phyloP scores from a whole-genome alignment of 179 eudicot genomes.

The Carnegiea gigantea region DNA sequence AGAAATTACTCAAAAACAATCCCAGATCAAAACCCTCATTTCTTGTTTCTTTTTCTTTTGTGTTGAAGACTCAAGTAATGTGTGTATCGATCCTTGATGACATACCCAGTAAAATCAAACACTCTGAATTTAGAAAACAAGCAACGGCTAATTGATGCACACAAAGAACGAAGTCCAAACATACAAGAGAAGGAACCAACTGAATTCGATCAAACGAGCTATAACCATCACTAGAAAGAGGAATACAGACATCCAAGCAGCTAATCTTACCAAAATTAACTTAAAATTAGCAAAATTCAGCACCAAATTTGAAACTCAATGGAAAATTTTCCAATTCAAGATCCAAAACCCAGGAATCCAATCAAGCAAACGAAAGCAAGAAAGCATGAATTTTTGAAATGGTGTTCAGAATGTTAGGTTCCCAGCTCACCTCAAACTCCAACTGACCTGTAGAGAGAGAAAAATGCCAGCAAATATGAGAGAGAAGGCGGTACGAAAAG shows the following conservation, averaged over 20 bases:
- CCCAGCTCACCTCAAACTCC: constrained; percentile 20
- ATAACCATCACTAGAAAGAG: not conserved
- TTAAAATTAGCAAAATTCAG: not conserved
- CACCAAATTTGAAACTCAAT: not conserved
- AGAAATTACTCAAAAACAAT: constrained; percentile 1
- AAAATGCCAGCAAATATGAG: not conserved
- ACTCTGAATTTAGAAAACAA: not conserved
- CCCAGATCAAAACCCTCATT: constrained; percentile 10
- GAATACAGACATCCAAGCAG: not conserved
- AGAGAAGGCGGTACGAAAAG: constrained; percentile 15
- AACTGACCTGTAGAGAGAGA: constrained; percentile 8
- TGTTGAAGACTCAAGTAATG: not conserved
- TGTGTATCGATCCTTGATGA: not conserved
- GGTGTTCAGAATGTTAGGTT: not conserved
- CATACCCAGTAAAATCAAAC: constrained; percentile 1
- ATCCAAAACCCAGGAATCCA: too few relatives aligned
- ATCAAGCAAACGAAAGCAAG: not conserved
- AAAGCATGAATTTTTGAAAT: not conserved
- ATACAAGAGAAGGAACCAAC: not conserved
- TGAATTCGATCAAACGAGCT: not conserved
- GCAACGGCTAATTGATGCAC: not conserved
- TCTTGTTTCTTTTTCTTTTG: not conserved
- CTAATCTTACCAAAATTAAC: constrained; percentile 1
- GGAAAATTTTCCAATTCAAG: not conserved
- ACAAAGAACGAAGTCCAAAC: not conserved